Evolutionary conservation across 73 alveolate species (phyloP).

Genomic region (Diophrys appendiculata): DNA sequence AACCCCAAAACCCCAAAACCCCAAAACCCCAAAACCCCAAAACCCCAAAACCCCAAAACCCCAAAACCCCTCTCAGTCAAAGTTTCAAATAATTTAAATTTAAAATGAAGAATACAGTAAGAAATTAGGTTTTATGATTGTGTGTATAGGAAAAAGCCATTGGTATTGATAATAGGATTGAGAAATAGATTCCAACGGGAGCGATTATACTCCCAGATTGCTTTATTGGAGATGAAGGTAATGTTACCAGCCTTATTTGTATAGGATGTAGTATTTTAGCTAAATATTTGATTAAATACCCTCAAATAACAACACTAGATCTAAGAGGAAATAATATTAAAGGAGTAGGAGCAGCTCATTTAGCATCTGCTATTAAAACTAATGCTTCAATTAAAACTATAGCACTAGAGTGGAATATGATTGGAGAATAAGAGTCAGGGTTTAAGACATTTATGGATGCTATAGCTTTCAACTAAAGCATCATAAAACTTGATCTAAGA

Average conservation of each 20-base stretch:
- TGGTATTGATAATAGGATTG: too few relatives aligned
- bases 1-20: too few relatives aligned
- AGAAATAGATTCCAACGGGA: too few relatives aligned
- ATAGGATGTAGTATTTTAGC: conserved; percentile 39
- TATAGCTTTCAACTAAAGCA: conserved; percentile 22
- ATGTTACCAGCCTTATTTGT: background rate
- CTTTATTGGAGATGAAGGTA: conserved; percentile 64
- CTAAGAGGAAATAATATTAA: conserved; percentile 63
- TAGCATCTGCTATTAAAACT: conserved; percentile 27
- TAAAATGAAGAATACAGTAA: too few relatives aligned
- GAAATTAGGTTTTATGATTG: too few relatives aligned
- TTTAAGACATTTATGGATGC: conserved; percentile 43
- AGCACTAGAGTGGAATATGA: conserved; percentile 57
- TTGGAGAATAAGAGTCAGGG: conserved; percentile 41
- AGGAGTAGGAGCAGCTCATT: conserved; percentile 51
- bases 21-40: too few relatives aligned
- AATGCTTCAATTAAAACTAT: conserved; percentile 10
- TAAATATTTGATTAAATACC: conserved; percentile 30
- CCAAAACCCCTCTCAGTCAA: too few relatives aligned
- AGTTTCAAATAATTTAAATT: too few relatives aligned
- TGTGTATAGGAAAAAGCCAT: too few relatives aligned
- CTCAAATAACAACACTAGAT: conserved; percentile 34
- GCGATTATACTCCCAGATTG: too few relatives aligned
- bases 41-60: too few relatives aligned
- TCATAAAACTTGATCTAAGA: conserved; percentile 49